phyloP scores from a whole-genome alignment of 306 rosid genomes.

The Calophaca sinica region DNA sequence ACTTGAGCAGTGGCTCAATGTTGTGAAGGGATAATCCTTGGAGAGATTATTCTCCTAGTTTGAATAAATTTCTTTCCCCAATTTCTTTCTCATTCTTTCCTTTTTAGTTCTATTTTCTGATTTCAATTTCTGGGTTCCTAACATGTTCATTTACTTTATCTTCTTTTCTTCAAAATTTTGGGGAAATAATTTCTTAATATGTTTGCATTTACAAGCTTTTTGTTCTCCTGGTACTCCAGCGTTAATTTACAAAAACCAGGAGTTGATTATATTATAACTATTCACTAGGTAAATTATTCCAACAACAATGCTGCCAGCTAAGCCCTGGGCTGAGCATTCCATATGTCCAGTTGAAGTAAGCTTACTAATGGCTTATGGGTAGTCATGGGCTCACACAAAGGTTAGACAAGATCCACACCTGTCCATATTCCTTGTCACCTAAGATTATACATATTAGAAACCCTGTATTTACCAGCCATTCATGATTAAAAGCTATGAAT shows the following conservation, averaged over 20 bases:
- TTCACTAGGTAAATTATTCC: slow-evolving; percentile 25
- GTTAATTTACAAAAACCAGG: background rate
- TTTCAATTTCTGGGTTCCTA: no score
- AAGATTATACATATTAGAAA: slow-evolving; percentile 10
- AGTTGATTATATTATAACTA: background rate
- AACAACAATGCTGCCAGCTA: slow-evolving; percentile 3
- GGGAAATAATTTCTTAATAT: background rate
- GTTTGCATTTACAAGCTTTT: background rate
- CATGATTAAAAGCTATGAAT: background rate
- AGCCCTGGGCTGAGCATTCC: slow-evolving; percentile 5
- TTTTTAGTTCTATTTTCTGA: no score
- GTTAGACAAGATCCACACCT: background rate
- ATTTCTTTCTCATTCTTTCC: no score
- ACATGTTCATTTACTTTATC: background rate
- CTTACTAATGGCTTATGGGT: background rate
- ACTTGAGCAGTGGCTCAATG: no score
- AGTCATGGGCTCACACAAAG: background rate
- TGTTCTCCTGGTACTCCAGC: no score
- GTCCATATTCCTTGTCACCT: background rate
- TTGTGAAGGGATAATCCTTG: no score
- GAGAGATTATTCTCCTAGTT: no score
- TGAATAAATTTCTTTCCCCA: no score
- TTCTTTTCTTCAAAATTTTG: background rate
- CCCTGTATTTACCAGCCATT: slow-evolving; percentile 4
- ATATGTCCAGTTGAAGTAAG: background rate